Evolutionary conservation across 805 yeast genomes (phyloP), one percentile per base, ranked within the genome.

Genomic region (Nematodospora valgi): DNA sequence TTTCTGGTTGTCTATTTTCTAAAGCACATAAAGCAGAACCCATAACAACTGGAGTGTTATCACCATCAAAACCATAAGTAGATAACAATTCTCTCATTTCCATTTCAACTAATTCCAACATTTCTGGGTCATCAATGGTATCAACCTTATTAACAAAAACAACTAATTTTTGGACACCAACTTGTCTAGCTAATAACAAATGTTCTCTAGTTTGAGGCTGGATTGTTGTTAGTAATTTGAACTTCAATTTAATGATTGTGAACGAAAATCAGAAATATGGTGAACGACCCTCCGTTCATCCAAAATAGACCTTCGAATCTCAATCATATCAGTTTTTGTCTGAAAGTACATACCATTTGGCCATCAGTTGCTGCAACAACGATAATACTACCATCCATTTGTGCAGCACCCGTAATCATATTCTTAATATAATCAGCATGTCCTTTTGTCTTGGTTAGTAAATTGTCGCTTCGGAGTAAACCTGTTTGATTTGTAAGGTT

Each of bases 191-290:
- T 58, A 93, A 81, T 67, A 93, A 73, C 72, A 93, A 76, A 73
- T 93, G 98, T 74, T 93, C 98, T 75, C 98, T 86, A 52, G 98
- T 93, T 75, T 93, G 98, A 60, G 97, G 98, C n/a, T n/a, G n/a
- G n/a, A n/a, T n/a, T n/a, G n/a, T n/a, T n/a, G n/a, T n/a, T n/a
- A n/a, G n/a, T n/a, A n/a, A n/a, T n/a, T n/a, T n/a, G n/a, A n/a
- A n/a, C n/a, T n/a, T n/a, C n/a, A n/a, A n/a, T n/a, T n/a, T n/a
- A n/a, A n/a, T n/a, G n/a, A n/a, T n/a, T n/a, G n/a, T n/a, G n/a
- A n/a, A n/a, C n/a, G n/a, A n/a, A n/a, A n/a, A n/a, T n/a, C n/a
- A n/a, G n/a, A n/a, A n/a, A n/a, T n/a, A n/a, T n/a, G n/a, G n/a
- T n/a, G n/a, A n/a, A n/a, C n/a, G n/a, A n/a, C n/a, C n/a, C n/a